A percentile compares a stretch with the other conserved stretches of the same genome.
These are phyloP conservation scores for Boletus rubropictus DNA, from an alignment of 768 basidiomycete genomes.

Conservation along the genomic window DNA sequence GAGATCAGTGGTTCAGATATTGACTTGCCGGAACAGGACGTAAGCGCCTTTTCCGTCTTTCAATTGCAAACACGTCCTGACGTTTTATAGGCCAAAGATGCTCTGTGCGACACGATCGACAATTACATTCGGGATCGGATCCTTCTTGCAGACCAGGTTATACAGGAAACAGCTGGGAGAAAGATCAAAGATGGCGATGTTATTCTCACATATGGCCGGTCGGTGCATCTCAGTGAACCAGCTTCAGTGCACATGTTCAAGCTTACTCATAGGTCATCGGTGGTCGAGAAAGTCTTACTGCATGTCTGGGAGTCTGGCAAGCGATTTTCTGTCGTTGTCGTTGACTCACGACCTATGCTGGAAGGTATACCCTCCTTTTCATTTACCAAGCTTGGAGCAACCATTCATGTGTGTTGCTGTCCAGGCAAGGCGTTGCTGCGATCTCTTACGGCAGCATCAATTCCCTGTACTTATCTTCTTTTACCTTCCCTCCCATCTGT, in stretches of 20 bases:
- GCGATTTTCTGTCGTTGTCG: conserved; percentile 82
- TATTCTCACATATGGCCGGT: conserved; percentile 92
- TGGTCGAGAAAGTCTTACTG: conserved; percentile 86
- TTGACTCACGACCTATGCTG: conserved; percentile 90
- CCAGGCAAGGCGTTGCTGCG: conserved; percentile 75
- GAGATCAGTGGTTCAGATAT: conserved; percentile 91
- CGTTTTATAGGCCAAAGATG: conserved; percentile 71
- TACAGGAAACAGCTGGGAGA: conserved; percentile 78
- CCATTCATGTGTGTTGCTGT: conserved; percentile 1
- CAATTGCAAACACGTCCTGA: not conserved
- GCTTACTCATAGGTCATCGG: conserved; percentile 64
- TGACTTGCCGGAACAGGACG: conserved; percentile 93
- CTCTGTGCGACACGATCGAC: conserved; percentile 79
- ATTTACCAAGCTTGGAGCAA: not conserved
- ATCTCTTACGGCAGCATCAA: conserved; percentile 57
- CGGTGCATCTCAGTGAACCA: conserved; percentile 9
- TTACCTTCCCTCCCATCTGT: conserved; percentile 77
- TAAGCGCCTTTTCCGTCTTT: conserved; percentile 31
- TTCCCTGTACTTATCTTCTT: conserved; percentile 89
- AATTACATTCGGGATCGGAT: conserved; percentile 93
- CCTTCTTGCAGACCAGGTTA: conserved; percentile 88
- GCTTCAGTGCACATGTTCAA: not conserved
- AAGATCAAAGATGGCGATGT: conserved; percentile 95
- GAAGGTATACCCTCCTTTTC: conserved; percentile 56
- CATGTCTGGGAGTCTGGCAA: conserved; percentile 70